These are phyloP conservation scores for Colletotrichum lindemuthianum DNA, from an alignment of 2,329 filamentous ascomycete genomes.

Conservation along the genomic window DNA sequence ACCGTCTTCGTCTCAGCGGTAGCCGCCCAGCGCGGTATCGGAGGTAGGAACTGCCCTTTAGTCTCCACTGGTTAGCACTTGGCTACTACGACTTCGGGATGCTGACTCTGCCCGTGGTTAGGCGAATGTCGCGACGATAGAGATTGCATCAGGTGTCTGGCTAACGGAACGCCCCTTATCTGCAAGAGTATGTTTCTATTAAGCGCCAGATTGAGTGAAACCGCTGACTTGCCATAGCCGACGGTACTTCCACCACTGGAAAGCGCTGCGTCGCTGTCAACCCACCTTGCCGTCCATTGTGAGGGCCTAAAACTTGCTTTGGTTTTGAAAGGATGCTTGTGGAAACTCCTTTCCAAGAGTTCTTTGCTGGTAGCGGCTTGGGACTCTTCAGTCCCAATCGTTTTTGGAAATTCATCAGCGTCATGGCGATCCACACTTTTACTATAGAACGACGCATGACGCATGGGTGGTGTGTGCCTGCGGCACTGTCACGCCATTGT, in stretches of 20 bases:
- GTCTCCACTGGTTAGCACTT: not conserved
- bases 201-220: not conserved
- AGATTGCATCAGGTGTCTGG: constrained; percentile 14
- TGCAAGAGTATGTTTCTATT: constrained; percentile 9
- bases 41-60: not conserved
- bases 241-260: constrained; percentile 9
- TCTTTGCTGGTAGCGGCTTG: not conserved
- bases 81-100: accelerated
- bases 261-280: constrained; percentile 6
- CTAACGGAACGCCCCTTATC: constrained; percentile 4
- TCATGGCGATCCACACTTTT: too few species aligned
- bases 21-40: constrained; percentile 3
- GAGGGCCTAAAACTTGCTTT: not conserved
- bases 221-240: not conserved
- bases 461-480: too few species aligned
- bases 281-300: constrained; percentile 7
- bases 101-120: not conserved
- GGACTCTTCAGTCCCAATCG: too few species aligned
- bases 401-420: too few species aligned
- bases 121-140: constrained; percentile 6
- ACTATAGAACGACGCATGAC: too few species aligned
- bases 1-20: constrained; percentile 1
- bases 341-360: not conserved
- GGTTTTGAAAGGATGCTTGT: too few species aligned
- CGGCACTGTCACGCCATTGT: too few species aligned